phyloP scores from a whole-genome alignment of 164 flowering plant species.

The Magnolia sinica region DNA sequence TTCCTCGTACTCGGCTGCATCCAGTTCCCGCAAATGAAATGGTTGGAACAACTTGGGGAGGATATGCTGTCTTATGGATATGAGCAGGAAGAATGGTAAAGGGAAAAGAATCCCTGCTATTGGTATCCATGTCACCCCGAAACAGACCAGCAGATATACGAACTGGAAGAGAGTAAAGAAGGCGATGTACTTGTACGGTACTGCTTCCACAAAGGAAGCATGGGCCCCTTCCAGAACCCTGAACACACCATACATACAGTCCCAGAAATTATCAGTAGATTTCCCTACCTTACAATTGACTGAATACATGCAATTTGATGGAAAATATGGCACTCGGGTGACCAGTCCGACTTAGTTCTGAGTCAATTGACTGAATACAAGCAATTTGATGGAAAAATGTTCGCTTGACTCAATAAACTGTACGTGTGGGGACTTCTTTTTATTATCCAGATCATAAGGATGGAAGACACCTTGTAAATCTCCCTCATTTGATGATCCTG shows the following conservation, averaged over 20 bases:
- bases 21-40: conserved; percentile 57
- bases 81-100: conserved; percentile 71
- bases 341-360: too few species aligned
- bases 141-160: conserved; percentile 54
- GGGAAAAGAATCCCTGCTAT: conserved; percentile 83
- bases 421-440: too few species aligned
- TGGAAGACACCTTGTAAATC: too few species aligned
- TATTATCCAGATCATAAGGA: too few species aligned
- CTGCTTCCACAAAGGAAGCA: conserved; percentile 69
- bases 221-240: conserved; percentile 58
- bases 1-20: conserved; percentile 85
- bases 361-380: too few species aligned
- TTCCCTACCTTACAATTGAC: too few species aligned
- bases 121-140: conserved; percentile 84
- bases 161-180: conserved; percentile 61
- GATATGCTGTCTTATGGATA: conserved; percentile 54
- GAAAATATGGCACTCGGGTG: too few species aligned
- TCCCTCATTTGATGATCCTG: too few species aligned
- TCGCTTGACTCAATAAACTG: too few species aligned
- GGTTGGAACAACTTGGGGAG: conserved; percentile 63
- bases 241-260: conserved; percentile 14
- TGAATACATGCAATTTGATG: too few species aligned
- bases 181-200: conserved; percentile 58
- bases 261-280: too few species aligned
- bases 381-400: too few species aligned